Base-by-base conservation (phyloP, 495 filamentous ascomycete genomes). In the Corynascus novoguineensis region DNA sequence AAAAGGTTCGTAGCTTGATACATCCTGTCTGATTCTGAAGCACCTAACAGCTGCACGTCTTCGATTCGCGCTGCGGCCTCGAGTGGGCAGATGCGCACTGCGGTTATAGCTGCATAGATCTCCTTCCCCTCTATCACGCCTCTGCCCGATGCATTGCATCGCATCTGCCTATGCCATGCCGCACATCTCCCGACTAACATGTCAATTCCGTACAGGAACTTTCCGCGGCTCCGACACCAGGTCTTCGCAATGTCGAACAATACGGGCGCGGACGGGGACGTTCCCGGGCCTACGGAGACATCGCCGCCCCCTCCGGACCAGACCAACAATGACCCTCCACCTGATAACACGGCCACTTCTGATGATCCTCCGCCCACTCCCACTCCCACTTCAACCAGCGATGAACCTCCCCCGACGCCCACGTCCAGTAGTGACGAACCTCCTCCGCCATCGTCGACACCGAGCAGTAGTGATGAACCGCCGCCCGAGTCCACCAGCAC, bases 241-340 rank as follows among this genome's bases (percentile, higher is more conserved):
- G 60, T 64, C 32, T 75, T 78, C 67, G 67, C 65, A 59, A 80
- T 80, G 77, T 71, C 74, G 35, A 78, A 74, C 60, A 63, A 56
- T 57, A 75, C 73, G 62, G 73, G 64, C 71, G 68, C 71, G 64
- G 40, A 28, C 66, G 57, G 35, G 44, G 55, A 53, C 62, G 27
- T 5, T 1, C 55, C 55, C 57, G 8, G 11, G 40, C 40, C 56
- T 56, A 46, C 64, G 17, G 62, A 75, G 27, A 64, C 57, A n/a
- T 55, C 74, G 48, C 44, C 68, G 6, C 45, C 67, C 19, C 71
- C 56, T 45, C 42, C 57, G 19, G n/a, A 52, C 55, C 44, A 50
- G 61, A 24, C 53, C 68, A 46, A 49, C 62, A 17, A 60, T 53
- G 22, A 54, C 60, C 25, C 49, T 14, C 58, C 66, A 9, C 44